Evolutionary conservation across 192 early-diverging fungal genomes (phyloP).

Genomic region (Cetraspora pellucida): DNA sequence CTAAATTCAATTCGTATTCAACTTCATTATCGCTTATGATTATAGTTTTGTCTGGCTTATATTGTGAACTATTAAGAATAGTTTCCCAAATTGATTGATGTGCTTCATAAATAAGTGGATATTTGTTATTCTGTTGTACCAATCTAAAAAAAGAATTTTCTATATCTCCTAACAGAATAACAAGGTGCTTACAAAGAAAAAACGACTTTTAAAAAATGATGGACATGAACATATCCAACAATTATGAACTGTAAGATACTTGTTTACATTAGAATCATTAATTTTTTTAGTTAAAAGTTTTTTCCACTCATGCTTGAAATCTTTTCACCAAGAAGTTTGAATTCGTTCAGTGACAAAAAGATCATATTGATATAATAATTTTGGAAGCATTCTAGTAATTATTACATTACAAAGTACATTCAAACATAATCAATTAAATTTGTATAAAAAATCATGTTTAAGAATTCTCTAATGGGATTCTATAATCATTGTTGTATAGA

Average conservation of each 20-base stretch:
- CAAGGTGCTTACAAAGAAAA: background rate
- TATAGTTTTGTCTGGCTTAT: too few species aligned
- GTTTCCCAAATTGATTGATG: too few species aligned
- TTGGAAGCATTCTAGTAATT: background rate
- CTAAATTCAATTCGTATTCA: too few species aligned
- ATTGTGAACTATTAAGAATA: too few species aligned
- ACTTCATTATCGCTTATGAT: too few species aligned
- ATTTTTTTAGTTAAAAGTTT: background rate
- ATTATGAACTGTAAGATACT: background rate
- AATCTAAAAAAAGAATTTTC: background rate
- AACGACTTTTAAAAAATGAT: too few species aligned
- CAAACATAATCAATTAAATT: background rate
- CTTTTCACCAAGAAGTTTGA: background rate
- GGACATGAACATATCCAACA: background rate
- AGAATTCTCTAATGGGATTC: background rate
- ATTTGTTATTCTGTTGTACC: background rate
- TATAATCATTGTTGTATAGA: background rate
- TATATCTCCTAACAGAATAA: background rate
- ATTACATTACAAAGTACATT: background rate
- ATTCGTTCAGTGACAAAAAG: background rate
- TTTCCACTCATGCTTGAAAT: constrained; percentile 7
- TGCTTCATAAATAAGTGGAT: too few species aligned
- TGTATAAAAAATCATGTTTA: constrained; percentile 10
- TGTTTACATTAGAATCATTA: background rate
- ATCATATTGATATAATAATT: background rate